Percentiles rank a stretch among this genome's conserved stretches.
phyloP scores from a whole-genome alignment of 164 flowering plant species.

The Aristolochia contorta region DNA sequence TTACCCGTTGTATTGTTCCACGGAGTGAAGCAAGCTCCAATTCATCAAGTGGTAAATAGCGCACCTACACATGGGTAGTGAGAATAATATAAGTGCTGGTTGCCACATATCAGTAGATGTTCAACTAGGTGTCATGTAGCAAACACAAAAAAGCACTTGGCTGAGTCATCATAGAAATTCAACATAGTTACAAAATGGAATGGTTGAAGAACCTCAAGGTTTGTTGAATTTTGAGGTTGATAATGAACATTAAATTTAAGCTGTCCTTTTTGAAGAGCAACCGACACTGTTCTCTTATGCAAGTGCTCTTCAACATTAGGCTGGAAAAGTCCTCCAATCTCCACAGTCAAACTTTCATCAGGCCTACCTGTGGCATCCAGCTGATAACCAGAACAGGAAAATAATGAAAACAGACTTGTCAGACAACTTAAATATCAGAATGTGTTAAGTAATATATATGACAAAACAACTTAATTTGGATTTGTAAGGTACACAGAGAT shows the following conservation, averaged over 20 bases:
- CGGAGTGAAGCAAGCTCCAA: constrained; percentile 95
- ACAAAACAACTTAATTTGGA: background rate
- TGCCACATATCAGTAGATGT: too few relatives aligned
- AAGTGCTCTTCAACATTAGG: constrained; percentile 34
- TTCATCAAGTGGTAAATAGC: constrained; percentile 89
- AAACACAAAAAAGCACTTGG: background rate
- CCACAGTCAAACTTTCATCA: constrained; percentile 85
- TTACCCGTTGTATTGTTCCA: constrained; percentile 85
- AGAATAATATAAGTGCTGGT: too few relatives aligned
- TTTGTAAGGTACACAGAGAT: background rate
- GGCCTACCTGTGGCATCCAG: constrained; percentile 89
- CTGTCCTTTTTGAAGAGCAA: constrained; percentile 91
- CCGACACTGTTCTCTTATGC: constrained; percentile 42
- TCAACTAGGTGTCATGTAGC: too few relatives aligned
- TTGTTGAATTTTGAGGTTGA: constrained; percentile 62
- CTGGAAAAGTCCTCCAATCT: constrained; percentile 51
- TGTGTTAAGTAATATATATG: too few relatives aligned
- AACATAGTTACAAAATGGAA: background rate
- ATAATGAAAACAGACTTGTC: background rate
- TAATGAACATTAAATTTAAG: constrained; percentile 64
- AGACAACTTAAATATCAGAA: background rate
- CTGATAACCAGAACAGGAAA: constrained; percentile 33
- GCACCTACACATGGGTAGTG: constrained; percentile 34
- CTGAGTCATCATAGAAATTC: background rate
- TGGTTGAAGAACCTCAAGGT: constrained; percentile 56